phyloP scores from a whole-genome alignment of 495 filamentous ascomycete species.

The Lepidopterella palustris region DNA sequence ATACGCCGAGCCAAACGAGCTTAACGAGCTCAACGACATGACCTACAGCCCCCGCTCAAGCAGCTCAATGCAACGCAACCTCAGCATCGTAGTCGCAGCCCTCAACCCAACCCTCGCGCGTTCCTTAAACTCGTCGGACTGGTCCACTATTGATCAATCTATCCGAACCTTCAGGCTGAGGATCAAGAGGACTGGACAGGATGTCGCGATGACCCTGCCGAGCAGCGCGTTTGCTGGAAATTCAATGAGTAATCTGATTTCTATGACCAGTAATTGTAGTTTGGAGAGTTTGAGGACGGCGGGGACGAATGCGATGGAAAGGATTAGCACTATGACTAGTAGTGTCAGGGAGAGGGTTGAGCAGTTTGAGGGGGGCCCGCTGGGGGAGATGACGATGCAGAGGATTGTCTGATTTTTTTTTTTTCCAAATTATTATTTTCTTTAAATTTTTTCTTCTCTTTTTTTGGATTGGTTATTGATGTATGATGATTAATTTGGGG shows the following conservation, averaged over 20 bases:
- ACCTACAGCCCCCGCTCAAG: neutral
- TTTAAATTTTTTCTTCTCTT: too few species aligned
- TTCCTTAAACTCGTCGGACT: slow-evolving; percentile 9
- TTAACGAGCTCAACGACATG: neutral
- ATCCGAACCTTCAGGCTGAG: neutral
- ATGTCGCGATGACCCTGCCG: neutral
- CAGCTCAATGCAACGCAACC: neutral
- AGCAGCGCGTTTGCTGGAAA: neutral
- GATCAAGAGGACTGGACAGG: neutral
- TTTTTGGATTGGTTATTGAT: too few species aligned
- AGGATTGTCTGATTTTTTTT: too few species aligned
- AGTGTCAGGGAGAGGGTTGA: neutral
- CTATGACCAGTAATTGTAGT: slow-evolving; percentile 12
- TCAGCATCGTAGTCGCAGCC: neutral
- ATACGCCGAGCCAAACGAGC: neutral
- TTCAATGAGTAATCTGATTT: neutral
- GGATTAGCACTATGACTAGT: neutral
- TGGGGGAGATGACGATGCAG: neutral
- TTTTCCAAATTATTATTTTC: too few species aligned
- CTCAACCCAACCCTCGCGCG: slow-evolving; percentile 2
- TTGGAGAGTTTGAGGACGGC: slow-evolving; percentile 1
- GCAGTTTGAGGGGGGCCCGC: neutral
- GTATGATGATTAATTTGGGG: too few species aligned
- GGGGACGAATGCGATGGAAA: slow-evolving; percentile 3
- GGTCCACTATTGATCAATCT: slow-evolving; percentile 3